A percentile compares a stretch with the other conserved stretches of the same genome.
Evolutionary conservation across 495 filamentous ascomycete species (phyloP).

Genomic region (Penicillium steckii): DNA sequence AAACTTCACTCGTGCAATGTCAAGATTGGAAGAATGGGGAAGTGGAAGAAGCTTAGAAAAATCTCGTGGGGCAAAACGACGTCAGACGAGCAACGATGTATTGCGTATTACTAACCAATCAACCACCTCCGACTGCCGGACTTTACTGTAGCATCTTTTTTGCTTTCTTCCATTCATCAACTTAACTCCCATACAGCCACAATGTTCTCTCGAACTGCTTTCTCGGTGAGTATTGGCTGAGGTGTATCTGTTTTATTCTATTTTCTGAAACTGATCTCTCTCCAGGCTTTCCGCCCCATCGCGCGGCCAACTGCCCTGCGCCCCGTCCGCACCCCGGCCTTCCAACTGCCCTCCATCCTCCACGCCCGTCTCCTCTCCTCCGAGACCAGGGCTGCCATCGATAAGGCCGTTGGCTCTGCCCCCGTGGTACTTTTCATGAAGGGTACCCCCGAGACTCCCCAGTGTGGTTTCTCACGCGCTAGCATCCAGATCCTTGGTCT

Average conservation of each 20-base stretch:
- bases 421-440: conserved; percentile 99
- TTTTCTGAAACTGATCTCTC: conserved; percentile 5
- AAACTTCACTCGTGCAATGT: no score
- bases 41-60: no score
- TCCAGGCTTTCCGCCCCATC: conserved; percentile 38
- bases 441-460: conserved; percentile 93
- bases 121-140: conserved; percentile 1
- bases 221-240: conserved; percentile 28
- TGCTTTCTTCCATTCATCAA: background rate
- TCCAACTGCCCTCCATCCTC: conserved; percentile 31
- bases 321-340: conserved; percentile 25
- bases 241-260: no score
- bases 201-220: conserved; percentile 41
- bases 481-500: conserved; percentile 91
- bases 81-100: no score
- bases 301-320: conserved; percentile 27
- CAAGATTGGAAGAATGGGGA: no score
- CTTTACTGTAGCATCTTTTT: no score
- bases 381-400: conserved; percentile 74
- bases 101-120: conserved; percentile 2
- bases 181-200: background rate
- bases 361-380: conserved; percentile 69
- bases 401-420: conserved; percentile 78
- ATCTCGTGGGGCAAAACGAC: no score
- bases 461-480: conserved; percentile 95